Evolutionary conservation across 2,329 filamentous ascomycete species (phyloP).

Genomic region (Sporothrix variecibatus): DNA sequence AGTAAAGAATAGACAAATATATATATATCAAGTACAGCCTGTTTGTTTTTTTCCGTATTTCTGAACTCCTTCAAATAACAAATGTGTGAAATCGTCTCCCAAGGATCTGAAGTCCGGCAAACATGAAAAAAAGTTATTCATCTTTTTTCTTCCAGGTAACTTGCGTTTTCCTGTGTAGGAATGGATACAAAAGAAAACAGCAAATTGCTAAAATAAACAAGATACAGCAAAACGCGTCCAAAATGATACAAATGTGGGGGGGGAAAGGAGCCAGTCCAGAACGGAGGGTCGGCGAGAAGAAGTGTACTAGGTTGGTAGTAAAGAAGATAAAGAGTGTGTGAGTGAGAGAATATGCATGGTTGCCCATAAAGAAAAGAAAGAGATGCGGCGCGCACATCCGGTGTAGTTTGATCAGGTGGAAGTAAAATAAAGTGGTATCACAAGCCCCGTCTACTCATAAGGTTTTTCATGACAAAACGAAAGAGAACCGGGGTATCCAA

Average conservation of each 20-base stretch:
- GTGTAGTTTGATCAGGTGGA: conserved; percentile 9
- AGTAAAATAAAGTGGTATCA: conserved; percentile 36
- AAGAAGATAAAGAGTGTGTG: conserved; percentile 8
- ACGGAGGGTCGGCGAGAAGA: conserved; percentile 2
- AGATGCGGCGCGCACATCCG: neutral
- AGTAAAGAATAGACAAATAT: neutral
- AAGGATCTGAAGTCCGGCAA: conserved; percentile 5
- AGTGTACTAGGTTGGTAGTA: neutral
- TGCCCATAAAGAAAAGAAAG: neutral
- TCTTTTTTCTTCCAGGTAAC: neutral
- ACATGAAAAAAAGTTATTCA: neutral
- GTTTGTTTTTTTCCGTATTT: conserved; percentile 12
- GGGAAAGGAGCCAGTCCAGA: conserved; percentile 21
- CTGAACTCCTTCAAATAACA: neutral
- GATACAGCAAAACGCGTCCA: neutral
- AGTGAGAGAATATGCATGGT: neutral
- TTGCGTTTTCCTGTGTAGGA: neutral
- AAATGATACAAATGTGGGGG: conserved; percentile 24
- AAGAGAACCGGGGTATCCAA: conserved; percentile 21
- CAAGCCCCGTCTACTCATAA: conserved; percentile 28
- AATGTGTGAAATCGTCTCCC: neutral
- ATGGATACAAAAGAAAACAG: neutral
- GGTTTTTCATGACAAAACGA: conserved; percentile 14
- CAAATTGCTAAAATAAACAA: neutral
- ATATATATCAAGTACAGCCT: conserved; percentile 2